Conservation (phyloP, 768 basidiomycete genomes). For the Xerocomus brunneocitrinus region DNA sequence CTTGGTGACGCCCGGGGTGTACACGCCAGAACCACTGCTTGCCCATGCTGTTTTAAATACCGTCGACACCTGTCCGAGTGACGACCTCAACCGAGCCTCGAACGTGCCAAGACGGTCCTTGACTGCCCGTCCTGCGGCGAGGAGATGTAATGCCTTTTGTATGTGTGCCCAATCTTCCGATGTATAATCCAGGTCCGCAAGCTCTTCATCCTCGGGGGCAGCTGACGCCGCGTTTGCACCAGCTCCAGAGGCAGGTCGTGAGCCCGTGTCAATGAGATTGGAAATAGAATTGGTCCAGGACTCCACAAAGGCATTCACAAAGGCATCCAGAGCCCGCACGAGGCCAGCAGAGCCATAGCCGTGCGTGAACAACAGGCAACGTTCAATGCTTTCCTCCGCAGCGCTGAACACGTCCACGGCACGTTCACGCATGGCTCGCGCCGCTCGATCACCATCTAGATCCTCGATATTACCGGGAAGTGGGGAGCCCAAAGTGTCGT, state of each 20-base stretch:
- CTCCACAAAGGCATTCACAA: constrained; percentile 68
- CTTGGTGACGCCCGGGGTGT: constrained; percentile 53
- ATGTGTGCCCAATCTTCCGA: constrained; percentile 86
- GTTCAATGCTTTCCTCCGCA: constrained; percentile 73
- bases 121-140: constrained; percentile 74
- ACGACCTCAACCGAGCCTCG: constrained; percentile 62
- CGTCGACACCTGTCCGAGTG: constrained; percentile 54
- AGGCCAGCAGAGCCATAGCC: constrained; percentile 80
- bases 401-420: constrained; percentile 69
- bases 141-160: constrained; percentile 74
- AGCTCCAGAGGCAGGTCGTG: constrained; percentile 26
- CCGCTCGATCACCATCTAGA: constrained; percentile 39
- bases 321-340: constrained; percentile 66
- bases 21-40: constrained; percentile 42
- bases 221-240: constrained; percentile 17
- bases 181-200: constrained; percentile 82
- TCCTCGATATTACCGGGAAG: constrained; percentile 27
- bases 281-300: constrained; percentile 53
- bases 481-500: constrained; percentile 50
- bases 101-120: constrained; percentile 64
- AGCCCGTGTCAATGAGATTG: constrained; percentile 29
- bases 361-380: constrained; percentile 80
- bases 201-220: constrained; percentile 45
- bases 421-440: constrained; percentile 69
- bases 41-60: constrained; percentile 53